Evolutionary conservation across 345 rosid genomes (phyloP).

Genomic region (Camelina laxa): DNA sequence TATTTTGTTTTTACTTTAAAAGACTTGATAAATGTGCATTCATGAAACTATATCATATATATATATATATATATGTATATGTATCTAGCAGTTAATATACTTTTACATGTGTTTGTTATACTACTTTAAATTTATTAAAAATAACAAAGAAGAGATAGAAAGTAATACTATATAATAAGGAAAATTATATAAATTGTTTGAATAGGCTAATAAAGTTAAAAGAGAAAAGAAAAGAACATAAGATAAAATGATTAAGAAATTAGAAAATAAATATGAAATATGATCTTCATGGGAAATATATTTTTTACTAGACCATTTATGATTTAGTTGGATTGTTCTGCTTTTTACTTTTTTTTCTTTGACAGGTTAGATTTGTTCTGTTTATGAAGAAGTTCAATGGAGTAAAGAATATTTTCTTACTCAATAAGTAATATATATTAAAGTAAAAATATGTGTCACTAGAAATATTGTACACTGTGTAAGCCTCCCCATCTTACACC

Average conservation of each 20-base stretch:
- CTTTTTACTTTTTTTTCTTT: no score
- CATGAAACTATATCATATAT: neutral
- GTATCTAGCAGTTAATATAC: neutral
- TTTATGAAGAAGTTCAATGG: neutral
- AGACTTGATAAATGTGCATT: neutral
- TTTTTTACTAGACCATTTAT: neutral
- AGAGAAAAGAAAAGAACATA: neutral
- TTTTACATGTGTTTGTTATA: constrained; percentile 1
- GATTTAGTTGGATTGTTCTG: constrained; percentile 16
- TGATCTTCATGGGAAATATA: neutral
- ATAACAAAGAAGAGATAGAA: neutral
- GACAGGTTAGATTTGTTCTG: neutral
- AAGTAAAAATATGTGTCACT: neutral
- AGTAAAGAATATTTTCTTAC: neutral
- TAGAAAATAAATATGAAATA: neutral
- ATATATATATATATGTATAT: no score
- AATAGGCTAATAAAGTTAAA: neutral
- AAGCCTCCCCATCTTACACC: no score
- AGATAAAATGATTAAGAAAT: neutral
- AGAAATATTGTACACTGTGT: neutral
- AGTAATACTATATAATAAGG: neutral
- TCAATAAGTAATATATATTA: no score
- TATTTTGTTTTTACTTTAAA: neutral
- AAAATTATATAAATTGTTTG: neutral
- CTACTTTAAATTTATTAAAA: neutral